Evolutionary conservation across 805 yeast species (phyloP), one percentile per base, ranked within the genome.

Genomic region (Scheffersomyces stipitis): DNA sequence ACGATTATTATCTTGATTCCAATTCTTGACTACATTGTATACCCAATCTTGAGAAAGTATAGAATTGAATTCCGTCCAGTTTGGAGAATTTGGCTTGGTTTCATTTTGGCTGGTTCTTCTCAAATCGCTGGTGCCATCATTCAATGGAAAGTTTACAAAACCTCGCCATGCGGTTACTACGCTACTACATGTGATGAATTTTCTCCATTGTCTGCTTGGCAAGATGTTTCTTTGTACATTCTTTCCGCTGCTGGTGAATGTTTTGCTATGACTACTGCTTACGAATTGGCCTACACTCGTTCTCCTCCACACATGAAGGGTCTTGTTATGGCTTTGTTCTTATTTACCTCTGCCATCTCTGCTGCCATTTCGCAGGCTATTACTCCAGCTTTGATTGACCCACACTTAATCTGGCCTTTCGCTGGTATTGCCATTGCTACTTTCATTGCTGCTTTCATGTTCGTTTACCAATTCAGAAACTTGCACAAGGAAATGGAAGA

Each of bases 1-100:
- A 69, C 80, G n/a, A 76, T 76, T 47, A 73, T 76, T 42, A 62
- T 75, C 33, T 58, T 72, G 40, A 66, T 76, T 39, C 81, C 81
- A 41, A 59, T 76, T 33, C 61, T 75, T 48, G 78, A 76, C 49
- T 58, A 66, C 42, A 35, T 56, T 15, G 26, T 76, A 12, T 76
- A 76, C 46, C 81, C 81, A 42, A 24, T 57, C 3, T 53, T 75
- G 33, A 64, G 78, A 53, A 70, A 56, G 50, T 40, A 49, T 34
- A 58, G 59, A 20, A 66, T 76, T 46, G 61, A 44, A 26, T 62
- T 72, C 57, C 65, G 58, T 23, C 72, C 78, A 5, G 70, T 66
- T 17, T 56, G 60, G 42, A 69, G 75, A 51, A 72, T 75, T 38
- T 52, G 64, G 24, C 41, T 73, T 28, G 81, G 81, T 26, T 76